Conservation (phyloP, 2,329 filamentous ascomycete genomes). For the Aspergillus jensenii region DNA sequence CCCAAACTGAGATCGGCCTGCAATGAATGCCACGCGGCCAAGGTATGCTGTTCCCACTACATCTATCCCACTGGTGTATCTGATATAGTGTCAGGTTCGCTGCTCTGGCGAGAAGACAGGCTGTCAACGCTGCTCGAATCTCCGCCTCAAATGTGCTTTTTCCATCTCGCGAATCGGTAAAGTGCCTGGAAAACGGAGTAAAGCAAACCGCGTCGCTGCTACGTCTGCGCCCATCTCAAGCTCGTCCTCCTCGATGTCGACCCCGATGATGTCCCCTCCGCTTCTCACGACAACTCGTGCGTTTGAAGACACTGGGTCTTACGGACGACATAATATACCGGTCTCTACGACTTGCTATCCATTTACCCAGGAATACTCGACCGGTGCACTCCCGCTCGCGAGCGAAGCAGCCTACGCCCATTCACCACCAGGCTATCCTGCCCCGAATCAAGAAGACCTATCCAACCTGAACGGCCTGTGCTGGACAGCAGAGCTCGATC, state of each 20-base stretch:
- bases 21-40: constrained; percentile 19
- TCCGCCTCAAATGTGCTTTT: constrained; percentile 15
- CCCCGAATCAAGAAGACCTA: neutral
- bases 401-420: neutral
- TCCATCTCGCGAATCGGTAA: constrained; percentile 19
- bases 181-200: constrained; percentile 18
- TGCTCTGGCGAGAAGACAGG: constrained; percentile 19
- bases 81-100: constrained; percentile 11
- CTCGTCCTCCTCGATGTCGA: constrained; percentile 3
- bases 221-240: neutral
- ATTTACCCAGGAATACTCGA: neutral
- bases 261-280: constrained; percentile 6
- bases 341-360: neutral
- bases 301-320: neutral
- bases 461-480: constrained; percentile 1
- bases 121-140: constrained; percentile 18
- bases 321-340: neutral
- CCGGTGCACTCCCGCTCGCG: neutral
- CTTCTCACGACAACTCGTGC: neutral
- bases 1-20: constrained; percentile 17
- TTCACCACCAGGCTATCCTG: neutral
- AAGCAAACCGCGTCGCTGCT: constrained; percentile 16
- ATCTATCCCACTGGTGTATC: neutral
- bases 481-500: constrained; percentile 15
- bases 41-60: constrained; percentile 3